phyloP scores from a whole-genome alignment of 2,329 filamentous ascomycete genomes.

The Neophaeococcomyces aloes region DNA sequence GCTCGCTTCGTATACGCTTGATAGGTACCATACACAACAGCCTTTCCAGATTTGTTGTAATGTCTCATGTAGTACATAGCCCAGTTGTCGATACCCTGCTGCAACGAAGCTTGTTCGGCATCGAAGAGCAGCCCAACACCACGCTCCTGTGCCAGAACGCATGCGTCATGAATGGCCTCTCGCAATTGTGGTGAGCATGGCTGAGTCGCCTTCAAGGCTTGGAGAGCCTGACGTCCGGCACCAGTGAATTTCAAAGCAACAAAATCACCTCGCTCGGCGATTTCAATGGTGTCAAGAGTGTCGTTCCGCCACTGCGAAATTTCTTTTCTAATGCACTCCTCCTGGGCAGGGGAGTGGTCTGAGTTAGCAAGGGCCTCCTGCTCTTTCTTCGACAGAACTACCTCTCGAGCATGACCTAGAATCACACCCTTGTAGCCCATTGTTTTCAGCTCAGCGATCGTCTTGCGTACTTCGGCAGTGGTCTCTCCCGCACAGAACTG shows the following conservation, averaged over 20 bases:
- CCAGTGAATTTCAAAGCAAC: slow-evolving; percentile 70
- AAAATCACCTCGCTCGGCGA: slow-evolving; percentile 44
- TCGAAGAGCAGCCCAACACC: slow-evolving; percentile 70
- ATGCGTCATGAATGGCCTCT: slow-evolving; percentile 62
- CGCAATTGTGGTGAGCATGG: slow-evolving; percentile 55
- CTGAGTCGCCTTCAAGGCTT: slow-evolving; percentile 52
- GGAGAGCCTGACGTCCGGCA: slow-evolving; percentile 62
- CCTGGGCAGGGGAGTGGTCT: slow-evolving; percentile 9
- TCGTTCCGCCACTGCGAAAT: slow-evolving; percentile 57
- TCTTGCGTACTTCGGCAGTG: slow-evolving; percentile 54
- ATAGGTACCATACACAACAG: slow-evolving; percentile 71
- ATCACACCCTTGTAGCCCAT: slow-evolving; percentile 79
- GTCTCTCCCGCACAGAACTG: slow-evolving; percentile 86
- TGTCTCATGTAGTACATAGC: slow-evolving; percentile 63
- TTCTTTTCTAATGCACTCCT: slow-evolving; percentile 20
- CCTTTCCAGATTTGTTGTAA: slow-evolving; percentile 57
- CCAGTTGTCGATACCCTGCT: slow-evolving; percentile 72
- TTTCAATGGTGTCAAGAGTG: slow-evolving; percentile 58
- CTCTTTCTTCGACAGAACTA: slow-evolving; percentile 49
- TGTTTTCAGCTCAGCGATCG: slow-evolving; percentile 54
- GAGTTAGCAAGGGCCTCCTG: slow-evolving; percentile 17
- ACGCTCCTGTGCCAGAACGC: slow-evolving; percentile 57
- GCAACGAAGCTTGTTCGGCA: slow-evolving; percentile 70
- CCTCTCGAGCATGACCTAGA: slow-evolving; percentile 71
- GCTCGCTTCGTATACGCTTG: slow-evolving; percentile 63